Conservation (phyloP, 192 early-diverging fungal genomes). For the Coemansia sp. region DNA sequence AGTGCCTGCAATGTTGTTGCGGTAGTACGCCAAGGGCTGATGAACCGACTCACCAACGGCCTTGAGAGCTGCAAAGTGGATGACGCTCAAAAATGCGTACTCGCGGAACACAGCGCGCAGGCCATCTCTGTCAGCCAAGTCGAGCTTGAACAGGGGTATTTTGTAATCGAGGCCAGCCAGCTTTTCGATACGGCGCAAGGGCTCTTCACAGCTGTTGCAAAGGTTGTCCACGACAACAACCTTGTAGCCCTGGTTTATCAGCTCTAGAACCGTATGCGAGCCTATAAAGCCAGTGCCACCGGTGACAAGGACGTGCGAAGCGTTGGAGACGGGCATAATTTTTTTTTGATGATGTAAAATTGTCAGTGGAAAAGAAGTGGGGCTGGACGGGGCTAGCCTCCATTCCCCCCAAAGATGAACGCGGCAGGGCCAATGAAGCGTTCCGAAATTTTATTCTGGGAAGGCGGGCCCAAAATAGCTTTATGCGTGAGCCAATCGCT, state of each 20-base stretch:
- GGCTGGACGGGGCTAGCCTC: background rate
- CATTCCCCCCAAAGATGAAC: background rate
- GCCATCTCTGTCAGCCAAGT: constrained; percentile 68
- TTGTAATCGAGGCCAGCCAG: constrained; percentile 54
- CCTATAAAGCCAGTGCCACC: constrained; percentile 91
- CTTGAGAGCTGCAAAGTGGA: constrained; percentile 89
- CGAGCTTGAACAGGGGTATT: constrained; percentile 72
- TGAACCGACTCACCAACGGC: constrained; percentile 78
- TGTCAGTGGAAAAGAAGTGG: background rate
- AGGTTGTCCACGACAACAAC: constrained; percentile 93
- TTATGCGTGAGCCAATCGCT: background rate
- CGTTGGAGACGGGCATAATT: constrained; percentile 19
- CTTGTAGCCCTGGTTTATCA: constrained; percentile 69
- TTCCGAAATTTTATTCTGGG: background rate
- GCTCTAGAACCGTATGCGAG: constrained; percentile 87
- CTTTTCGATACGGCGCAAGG: constrained; percentile 63
- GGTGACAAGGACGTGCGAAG: constrained; percentile 57
- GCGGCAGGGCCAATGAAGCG: background rate
- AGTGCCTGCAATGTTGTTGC: constrained; percentile 91
- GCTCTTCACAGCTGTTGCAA: constrained; percentile 74
- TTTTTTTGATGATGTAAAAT: constrained; percentile 1
- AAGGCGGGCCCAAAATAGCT: background rate
- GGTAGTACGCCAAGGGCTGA: constrained; percentile 86
- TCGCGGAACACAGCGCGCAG: constrained; percentile 71
- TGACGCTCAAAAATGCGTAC: constrained; percentile 65